Conservation (phyloP, 2,329 filamentous ascomycete species). For the Helotiales sp. region DNA sequence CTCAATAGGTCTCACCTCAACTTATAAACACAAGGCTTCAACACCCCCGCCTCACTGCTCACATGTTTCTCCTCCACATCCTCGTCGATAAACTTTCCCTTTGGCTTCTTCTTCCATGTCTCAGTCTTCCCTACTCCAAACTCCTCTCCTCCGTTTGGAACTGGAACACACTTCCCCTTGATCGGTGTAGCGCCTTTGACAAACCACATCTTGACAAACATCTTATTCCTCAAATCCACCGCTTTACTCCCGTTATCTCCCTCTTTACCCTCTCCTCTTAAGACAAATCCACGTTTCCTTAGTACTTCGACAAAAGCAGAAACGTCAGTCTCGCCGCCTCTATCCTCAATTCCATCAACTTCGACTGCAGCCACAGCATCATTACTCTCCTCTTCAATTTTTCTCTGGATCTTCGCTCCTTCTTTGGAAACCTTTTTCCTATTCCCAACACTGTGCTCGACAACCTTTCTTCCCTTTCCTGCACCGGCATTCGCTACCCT, state of each 20-base stretch:
- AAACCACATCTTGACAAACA: conserved; percentile 98
- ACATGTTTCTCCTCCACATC: conserved; percentile 63
- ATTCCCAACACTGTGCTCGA: conserved; percentile 72
- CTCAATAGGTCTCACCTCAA: conserved; percentile 49
- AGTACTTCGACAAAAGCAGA: conserved; percentile 84
- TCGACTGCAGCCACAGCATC: conserved; percentile 64
- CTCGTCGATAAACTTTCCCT: conserved; percentile 72
- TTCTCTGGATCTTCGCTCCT: conserved; percentile 37
- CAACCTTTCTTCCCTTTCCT: conserved; percentile 45
- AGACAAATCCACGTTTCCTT: conserved; percentile 77
- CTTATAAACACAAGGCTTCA: conserved; percentile 98
- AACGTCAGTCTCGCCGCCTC: conserved; percentile 77
- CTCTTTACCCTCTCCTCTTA: conserved; percentile 58
- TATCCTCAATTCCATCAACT: conserved; percentile 66
- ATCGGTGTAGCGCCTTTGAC: conserved; percentile 76
- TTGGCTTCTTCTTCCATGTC: conserved; percentile 69
- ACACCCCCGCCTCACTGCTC: conserved; percentile 61
- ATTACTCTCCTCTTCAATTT: conserved; percentile 46
- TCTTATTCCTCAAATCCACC: conserved; percentile 86
- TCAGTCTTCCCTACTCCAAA: conserved; percentile 57
- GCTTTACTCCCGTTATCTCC: conserved; percentile 46
- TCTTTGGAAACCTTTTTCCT: conserved; percentile 51
- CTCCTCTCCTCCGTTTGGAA: conserved; percentile 40
- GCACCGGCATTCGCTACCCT: conserved; percentile 54
- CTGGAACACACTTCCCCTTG: conserved; percentile 70